Evolutionary conservation across 805 yeast genomes (phyloP).

Genomic region (Phaffomyces thermotolerans): DNA sequence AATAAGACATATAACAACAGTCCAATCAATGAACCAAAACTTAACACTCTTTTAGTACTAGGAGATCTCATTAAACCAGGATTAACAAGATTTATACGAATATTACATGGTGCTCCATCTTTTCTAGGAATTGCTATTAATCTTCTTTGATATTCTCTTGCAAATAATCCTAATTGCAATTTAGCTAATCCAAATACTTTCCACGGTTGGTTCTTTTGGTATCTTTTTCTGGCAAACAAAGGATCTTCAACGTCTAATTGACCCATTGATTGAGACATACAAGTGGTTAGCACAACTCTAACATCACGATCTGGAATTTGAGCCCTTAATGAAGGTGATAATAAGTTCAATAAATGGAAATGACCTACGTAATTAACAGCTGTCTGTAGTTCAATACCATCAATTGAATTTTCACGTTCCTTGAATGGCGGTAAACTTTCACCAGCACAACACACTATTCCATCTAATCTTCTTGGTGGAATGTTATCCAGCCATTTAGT

Average conservation of each 20-base stretch:
- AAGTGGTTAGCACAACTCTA: conserved; percentile 68
- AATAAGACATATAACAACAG: conserved; percentile 55
- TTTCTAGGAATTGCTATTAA: conserved; percentile 52
- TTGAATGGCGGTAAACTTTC: conserved; percentile 66
- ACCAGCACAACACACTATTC: conserved; percentile 82
- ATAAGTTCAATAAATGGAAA: conserved; percentile 68
- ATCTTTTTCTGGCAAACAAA: conserved; percentile 51
- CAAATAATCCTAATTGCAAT: conserved; percentile 65
- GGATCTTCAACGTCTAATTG: conserved; percentile 55
- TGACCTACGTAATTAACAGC: conserved; percentile 80
- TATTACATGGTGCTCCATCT: conserved; percentile 65
- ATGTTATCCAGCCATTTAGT: conserved; percentile 88
- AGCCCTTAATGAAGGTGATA: conserved; percentile 76
- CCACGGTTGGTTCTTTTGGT: conserved; percentile 62
- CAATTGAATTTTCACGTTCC: conserved; percentile 58
- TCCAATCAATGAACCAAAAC: conserved; percentile 67
- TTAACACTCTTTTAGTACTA: conserved; percentile 67
- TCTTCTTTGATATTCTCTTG: conserved; percentile 68
- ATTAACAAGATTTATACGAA: conserved; percentile 68
- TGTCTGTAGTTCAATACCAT: conserved; percentile 82
- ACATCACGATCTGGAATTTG: conserved; percentile 97
- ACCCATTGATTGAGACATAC: conserved; percentile 73
- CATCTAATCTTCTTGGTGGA: conserved; percentile 89
- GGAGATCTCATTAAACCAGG: conserved; percentile 93
- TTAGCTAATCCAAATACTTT: conserved; percentile 77